Conservation (phyloP, 805 yeast genomes). For the Candida oleophila region DNA sequence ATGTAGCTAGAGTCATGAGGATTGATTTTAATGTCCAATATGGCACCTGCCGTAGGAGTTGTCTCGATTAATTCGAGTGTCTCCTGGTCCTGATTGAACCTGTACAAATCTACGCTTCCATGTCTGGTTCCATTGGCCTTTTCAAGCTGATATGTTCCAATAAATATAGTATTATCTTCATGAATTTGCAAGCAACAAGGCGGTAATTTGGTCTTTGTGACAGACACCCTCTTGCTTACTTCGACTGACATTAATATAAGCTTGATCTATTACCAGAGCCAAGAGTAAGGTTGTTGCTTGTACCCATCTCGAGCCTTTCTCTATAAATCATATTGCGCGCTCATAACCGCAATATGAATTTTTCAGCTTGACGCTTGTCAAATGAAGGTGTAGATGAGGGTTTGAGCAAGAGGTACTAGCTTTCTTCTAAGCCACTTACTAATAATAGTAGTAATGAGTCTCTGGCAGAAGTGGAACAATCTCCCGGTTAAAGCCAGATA, state of each 20-base stretch:
- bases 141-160: conserved; percentile 83
- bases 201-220: conserved; percentile 55
- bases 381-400: too few species aligned
- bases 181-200: conserved; percentile 78
- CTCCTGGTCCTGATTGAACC: conserved; percentile 15
- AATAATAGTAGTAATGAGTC: conserved; percentile 17
- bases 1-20: conserved; percentile 52
- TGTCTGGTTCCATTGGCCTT: conserved; percentile 52
- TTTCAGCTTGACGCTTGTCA: too few species aligned
- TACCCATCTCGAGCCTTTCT: too few species aligned
- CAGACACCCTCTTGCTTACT: conserved; percentile 20
- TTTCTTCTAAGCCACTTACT: neutral
- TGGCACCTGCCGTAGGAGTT: conserved; percentile 53
- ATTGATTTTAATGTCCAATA: conserved; percentile 72
- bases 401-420: too few species aligned
- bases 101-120: conserved; percentile 57
- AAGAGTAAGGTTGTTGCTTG: too few species aligned
- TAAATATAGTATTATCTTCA: conserved; percentile 44
- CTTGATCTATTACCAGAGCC: too few species aligned
- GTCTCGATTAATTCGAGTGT: conserved; percentile 17
- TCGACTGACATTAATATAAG: neutral
- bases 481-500: conserved; percentile 41
- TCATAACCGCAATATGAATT: neutral
- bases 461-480: conserved; percentile 38
- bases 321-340: neutral